A percentile compares a stretch with the other conserved stretches of the same genome.
Evolutionary conservation across 2,329 filamentous ascomycete species (phyloP).

Genomic region (Venturia oleaginea): DNA sequence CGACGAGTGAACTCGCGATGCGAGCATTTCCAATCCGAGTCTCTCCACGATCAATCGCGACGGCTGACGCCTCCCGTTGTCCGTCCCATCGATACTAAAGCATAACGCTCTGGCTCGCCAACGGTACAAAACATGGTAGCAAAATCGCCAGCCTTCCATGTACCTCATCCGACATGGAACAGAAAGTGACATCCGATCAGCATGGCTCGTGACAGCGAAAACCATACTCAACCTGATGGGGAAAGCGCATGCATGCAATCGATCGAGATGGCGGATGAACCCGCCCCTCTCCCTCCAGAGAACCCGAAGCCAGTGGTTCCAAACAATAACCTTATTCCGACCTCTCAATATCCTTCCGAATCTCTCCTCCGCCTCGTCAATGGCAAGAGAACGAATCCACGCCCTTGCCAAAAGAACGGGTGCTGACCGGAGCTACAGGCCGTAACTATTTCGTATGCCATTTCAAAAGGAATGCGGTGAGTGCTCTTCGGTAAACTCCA

Average conservation of each 20-base stretch:
- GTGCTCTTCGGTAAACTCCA: background rate
- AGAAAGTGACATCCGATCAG: background rate
- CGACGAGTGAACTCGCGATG: background rate
- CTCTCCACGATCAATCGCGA: background rate
- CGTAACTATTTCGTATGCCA: background rate
- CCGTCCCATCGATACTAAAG: background rate
- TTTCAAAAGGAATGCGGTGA: background rate
- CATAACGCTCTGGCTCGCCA: background rate
- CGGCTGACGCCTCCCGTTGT: background rate
- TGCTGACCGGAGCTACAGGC: background rate
- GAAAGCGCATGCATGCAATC: background rate
- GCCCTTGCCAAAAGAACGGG: background rate
- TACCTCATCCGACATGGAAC: background rate
- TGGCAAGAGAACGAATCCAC: background rate
- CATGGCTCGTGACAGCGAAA: background rate
- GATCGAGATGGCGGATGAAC: background rate
- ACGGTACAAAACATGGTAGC: background rate
- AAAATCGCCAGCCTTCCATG: background rate
- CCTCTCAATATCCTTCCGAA: background rate
- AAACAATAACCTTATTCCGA: conserved; percentile 1
- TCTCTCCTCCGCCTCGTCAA: background rate
- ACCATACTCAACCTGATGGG: background rate
- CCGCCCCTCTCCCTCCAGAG: background rate
- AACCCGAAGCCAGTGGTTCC: background rate
- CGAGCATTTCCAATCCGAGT: background rate